Evolutionary conservation across 805 yeast species (phyloP).

Genomic region (Torulaspora indica): DNA sequence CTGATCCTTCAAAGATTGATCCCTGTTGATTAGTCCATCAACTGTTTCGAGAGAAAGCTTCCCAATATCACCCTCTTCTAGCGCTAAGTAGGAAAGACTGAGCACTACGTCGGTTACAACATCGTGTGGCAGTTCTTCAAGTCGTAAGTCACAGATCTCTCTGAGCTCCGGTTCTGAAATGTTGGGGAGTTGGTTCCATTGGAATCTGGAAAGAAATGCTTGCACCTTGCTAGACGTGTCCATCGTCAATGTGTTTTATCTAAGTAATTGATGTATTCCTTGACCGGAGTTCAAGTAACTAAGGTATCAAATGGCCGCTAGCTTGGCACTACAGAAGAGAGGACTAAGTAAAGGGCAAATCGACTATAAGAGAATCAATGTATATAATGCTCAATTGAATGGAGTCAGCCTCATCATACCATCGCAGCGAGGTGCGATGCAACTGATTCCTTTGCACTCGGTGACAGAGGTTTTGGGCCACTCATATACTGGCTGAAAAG

Average conservation of each 20-base stretch:
- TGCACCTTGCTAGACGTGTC: not conserved
- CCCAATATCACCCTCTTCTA: conserved; percentile 6
- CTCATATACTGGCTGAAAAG: conserved; percentile 72
- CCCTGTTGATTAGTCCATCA: not conserved
- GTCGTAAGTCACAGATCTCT: conserved; percentile 1
- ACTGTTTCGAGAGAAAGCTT: conserved; percentile 1
- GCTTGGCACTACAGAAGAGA: not conserved
- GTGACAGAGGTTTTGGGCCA: conserved; percentile 42
- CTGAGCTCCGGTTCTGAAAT: conserved; percentile 6
- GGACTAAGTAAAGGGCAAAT: not conserved
- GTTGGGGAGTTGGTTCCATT: conserved; percentile 3
- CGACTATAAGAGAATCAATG: not conserved
- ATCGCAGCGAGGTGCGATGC: conserved; percentile 20
- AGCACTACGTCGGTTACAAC: conserved; percentile 1
- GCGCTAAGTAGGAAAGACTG: conserved; percentile 8
- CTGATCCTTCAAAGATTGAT: not conserved
- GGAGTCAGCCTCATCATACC: conserved; percentile 8
- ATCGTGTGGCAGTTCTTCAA: conserved; percentile 4
- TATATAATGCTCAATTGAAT: not conserved
- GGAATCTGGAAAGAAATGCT: conserved; percentile 4
- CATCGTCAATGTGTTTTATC: not conserved
- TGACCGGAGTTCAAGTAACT: no score
- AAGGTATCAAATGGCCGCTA: not conserved
- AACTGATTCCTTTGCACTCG: conserved; percentile 26
- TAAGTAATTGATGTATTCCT: not conserved